A percentile compares a stretch with the other conserved stretches of the same genome.
phyloP scores from a whole-genome alignment of 73 alveolate species.

The Tetrahymena borealis region DNA sequence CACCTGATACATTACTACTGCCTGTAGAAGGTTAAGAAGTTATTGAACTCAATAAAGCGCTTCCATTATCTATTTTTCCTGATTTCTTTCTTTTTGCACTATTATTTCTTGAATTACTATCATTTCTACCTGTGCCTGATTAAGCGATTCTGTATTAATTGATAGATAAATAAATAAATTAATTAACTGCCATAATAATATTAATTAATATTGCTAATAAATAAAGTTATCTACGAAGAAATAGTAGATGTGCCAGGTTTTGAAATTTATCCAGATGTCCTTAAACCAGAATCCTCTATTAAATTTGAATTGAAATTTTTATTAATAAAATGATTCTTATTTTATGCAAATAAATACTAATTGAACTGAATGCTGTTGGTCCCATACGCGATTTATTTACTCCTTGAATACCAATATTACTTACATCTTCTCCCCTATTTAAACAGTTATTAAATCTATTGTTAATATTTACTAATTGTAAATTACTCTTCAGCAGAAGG shows the following conservation, averaged over 20 bases:
- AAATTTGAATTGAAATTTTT: background rate
- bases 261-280: conserved; percentile 35
- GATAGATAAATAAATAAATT: background rate
- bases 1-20: background rate
- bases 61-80: conserved; percentile 16
- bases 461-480: conserved; percentile 1
- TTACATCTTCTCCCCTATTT: background rate
- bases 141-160: conserved; percentile 3
- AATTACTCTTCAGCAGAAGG: conserved; percentile 12
- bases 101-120: conserved; percentile 45
- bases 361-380: too few species aligned
- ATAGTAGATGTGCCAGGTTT: conserved; percentile 27
- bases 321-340: too few species aligned
- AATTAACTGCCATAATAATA: background rate
- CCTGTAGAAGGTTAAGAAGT: background rate
- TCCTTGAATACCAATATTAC: background rate
- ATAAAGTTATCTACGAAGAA: too few species aligned
- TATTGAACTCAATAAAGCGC: background rate
- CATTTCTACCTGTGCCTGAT: conserved; percentile 36
- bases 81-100: conserved; percentile 53
- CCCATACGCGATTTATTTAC: background rate
- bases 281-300: conserved; percentile 20
- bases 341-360: too few species aligned
- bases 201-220: too few species aligned
- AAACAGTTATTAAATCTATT: conserved; percentile 15